Evolutionary conservation across 352 stramenopile genomes (phyloP).

Genomic region (Pythium oligandrum): DNA sequence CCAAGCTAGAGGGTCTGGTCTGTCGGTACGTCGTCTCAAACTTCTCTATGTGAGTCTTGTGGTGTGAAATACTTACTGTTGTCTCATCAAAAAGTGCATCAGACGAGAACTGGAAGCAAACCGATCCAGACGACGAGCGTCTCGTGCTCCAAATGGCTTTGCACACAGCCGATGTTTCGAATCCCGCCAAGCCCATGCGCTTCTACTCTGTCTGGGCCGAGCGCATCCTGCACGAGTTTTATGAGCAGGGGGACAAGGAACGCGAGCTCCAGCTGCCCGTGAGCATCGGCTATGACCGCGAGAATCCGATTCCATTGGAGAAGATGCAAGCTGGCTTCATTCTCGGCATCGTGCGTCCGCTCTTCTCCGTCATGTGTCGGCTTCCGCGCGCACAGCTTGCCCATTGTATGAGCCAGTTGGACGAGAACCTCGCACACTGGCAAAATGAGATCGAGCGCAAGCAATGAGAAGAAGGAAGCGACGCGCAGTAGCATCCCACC

Average conservation of each 20-base stretch:
- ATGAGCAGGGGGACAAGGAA: constrained; percentile 93
- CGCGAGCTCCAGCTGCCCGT: constrained; percentile 78
- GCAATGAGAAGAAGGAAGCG: too few relatives aligned
- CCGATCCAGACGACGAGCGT: constrained; percentile 62
- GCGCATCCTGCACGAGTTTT: constrained; percentile 92
- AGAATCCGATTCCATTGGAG: constrained; percentile 79
- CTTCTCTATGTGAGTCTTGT: too few relatives aligned
- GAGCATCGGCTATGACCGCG: constrained; percentile 88
- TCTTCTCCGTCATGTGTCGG: constrained; percentile 56
- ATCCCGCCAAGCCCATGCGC: constrained; percentile 80
- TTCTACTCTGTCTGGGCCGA: constrained; percentile 86
- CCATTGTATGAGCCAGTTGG: constrained; percentile 63
- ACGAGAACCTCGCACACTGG: constrained; percentile 65
- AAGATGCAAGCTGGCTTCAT: constrained; percentile 94
- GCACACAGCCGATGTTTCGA: constrained; percentile 92
- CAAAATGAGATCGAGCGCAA: constrained; percentile 50
- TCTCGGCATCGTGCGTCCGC: constrained; percentile 86
- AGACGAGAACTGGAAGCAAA: background rate
- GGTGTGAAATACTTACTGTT: too few relatives aligned
- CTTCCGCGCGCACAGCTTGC: constrained; percentile 44
- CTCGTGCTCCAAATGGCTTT: constrained; percentile 77
- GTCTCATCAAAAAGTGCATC: too few relatives aligned
- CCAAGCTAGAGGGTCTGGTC: constrained; percentile 73
- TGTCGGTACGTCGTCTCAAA: constrained; percentile 26
- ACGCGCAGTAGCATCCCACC: too few relatives aligned